Evolutionary conservation across 2,329 filamentous ascomycete genomes (phyloP), one percentile per base, ranked within the genome.

Genomic region (Hymenoscyphus fraxineus): DNA sequence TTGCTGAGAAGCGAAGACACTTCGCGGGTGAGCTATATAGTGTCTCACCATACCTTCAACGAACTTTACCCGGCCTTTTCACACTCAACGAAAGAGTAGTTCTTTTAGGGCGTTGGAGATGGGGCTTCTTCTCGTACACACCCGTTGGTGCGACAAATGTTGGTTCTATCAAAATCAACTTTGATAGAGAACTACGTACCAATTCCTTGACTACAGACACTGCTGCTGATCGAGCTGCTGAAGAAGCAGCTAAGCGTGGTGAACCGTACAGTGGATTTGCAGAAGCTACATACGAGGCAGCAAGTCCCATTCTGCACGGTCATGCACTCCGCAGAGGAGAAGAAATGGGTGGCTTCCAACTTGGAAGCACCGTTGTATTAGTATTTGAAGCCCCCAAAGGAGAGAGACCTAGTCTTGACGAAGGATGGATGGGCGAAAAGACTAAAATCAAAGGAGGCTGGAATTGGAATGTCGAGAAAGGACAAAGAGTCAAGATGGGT

Each of bases 61-160:
- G 92, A 69, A 96, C 91, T 0, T 83, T 99, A 0, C 95, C 95
- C 0, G 94, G 94, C 1, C 86, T 99, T 0, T 99, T 99, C 80
- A 97, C 94, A 0, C 83, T 99, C 22, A 99, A 99, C 78, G 95
- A 99, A 79, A 88, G 95, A 62, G 92, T 99, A 31, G 95, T 96
- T 0, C 85, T 99, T 0, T 83, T 99, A 1, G 95, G 95, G 19
- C 86, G 93, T 65, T 99, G 95, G 95, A 90, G 93, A 63, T 96
- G 92, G 85, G 95, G 95, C 19, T 98, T 99, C 84, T 99, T 99
- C 82, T 91, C 89, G 70, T 97, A 93, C 79, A 94, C 92, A 0
- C 93, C 96, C 15, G 95, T 99, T 40, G 95, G 95, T 67, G 95
- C 95, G 7, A 99, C 95, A 27, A 99, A 99, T 73, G 95, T 99